These are phyloP conservation scores for Fusarium begoniae DNA, from an alignment of 2,329 filamentous ascomycete species.

Conservation along the genomic window DNA sequence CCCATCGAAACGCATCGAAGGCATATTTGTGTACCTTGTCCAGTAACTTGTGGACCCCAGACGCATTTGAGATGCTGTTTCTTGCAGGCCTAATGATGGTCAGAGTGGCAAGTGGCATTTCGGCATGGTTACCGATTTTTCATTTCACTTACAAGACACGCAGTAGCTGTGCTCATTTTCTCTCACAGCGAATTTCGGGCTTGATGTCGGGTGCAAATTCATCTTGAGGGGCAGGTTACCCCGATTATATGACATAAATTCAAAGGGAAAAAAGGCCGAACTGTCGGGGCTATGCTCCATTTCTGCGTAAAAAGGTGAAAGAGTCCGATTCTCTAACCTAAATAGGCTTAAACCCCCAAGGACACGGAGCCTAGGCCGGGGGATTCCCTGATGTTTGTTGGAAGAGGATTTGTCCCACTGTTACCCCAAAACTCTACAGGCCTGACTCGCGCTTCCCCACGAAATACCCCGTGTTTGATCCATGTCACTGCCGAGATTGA, in stretches of 20 bases:
- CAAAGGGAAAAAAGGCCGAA: background rate
- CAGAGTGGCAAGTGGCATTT: background rate
- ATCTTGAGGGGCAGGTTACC: background rate
- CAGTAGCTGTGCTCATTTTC: background rate
- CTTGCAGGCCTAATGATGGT: background rate
- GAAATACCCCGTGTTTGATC: conserved; percentile 1
- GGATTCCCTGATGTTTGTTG: background rate
- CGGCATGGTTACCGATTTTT: background rate
- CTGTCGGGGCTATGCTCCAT: background rate
- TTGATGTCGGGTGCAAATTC: background rate
- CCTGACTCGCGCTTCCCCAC: background rate
- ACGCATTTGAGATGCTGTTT: conserved; percentile 12
- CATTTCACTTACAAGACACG: conserved; percentile 5
- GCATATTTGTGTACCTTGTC: background rate
- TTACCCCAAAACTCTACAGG: background rate
- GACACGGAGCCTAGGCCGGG: background rate
- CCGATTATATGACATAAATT: conserved; percentile 4
- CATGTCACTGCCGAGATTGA: background rate
- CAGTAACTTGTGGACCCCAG: background rate
- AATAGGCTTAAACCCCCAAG: background rate
- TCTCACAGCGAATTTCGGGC: background rate
- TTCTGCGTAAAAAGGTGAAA: background rate
- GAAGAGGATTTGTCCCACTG: background rate
- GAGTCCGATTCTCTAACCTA: background rate
- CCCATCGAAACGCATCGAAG: background rate